These are phyloP conservation scores for Daucus carota DNA, from an alignment of 129 eudicot genomes.

Conservation along the genomic window DH1_v3.0 NC_030388.2:31258501-31259000, in stretches of 20 bases:
- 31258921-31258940: background rate
- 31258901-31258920: background rate
- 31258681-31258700: background rate
- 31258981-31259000: constrained; percentile 73
- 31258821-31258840: background rate
- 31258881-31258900: background rate
- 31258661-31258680: background rate
- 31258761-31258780: background rate
- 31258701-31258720: background rate
- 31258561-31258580: background rate
- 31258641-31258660: background rate
- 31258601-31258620: background rate
- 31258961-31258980: constrained; percentile 71
- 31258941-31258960: background rate
- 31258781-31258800: background rate
- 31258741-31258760: background rate
- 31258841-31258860: background rate
- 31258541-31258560: background rate
- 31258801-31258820: background rate
- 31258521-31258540: background rate
- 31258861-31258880: background rate
- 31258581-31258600: background rate
- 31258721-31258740: background rate
- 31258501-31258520: too few species aligned
- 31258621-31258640: background rate